phyloP scores from a whole-genome alignment of 805 yeast species.

The Alloascoidea hylecoeti region DNA sequence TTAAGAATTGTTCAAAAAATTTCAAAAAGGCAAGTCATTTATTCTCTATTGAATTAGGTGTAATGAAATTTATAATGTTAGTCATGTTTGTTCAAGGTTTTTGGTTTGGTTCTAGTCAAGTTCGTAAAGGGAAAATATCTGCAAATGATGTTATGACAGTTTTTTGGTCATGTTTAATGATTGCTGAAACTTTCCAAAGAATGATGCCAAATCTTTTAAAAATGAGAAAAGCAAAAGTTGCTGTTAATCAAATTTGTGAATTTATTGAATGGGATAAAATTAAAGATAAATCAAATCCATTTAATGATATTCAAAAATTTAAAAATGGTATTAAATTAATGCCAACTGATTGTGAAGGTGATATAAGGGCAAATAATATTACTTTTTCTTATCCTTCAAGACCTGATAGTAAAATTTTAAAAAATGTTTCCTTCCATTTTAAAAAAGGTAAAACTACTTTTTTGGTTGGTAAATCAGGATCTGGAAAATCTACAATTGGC shows the following conservation, averaged over 20 bases:
- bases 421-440: slow-evolving; percentile 30
- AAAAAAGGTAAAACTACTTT: slow-evolving; percentile 35
- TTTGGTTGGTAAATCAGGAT: slow-evolving; percentile 80
- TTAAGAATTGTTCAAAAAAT: slow-evolving; percentile 19
- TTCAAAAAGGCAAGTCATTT: slow-evolving; percentile 31
- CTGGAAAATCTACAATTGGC: slow-evolving; percentile 81
- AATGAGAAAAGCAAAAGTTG: slow-evolving; percentile 61
- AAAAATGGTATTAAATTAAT: slow-evolving; percentile 7
- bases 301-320: background rate
- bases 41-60: slow-evolving; percentile 39
- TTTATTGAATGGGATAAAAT: slow-evolving; percentile 18
- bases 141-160: slow-evolving; percentile 67
- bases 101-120: slow-evolving; percentile 75
- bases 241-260: slow-evolving; percentile 33
- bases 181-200: slow-evolving; percentile 47
- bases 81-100: slow-evolving; percentile 83
- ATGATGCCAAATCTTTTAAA: slow-evolving; percentile 42
- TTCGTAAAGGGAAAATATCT: slow-evolving; percentile 30
- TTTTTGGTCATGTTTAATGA: slow-evolving; percentile 64
- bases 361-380: slow-evolving; percentile 33
- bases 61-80: slow-evolving; percentile 41
- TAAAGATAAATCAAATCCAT: slow-evolving; percentile 1
- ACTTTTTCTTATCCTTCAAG: slow-evolving; percentile 52
- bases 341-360: slow-evolving; percentile 21
- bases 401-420: slow-evolving; percentile 27